Evolutionary conservation across 2,329 filamentous ascomycete genomes (phyloP), one percentile per base, ranked within the genome.

Genomic region (Fusarium incarnatum): DNA sequence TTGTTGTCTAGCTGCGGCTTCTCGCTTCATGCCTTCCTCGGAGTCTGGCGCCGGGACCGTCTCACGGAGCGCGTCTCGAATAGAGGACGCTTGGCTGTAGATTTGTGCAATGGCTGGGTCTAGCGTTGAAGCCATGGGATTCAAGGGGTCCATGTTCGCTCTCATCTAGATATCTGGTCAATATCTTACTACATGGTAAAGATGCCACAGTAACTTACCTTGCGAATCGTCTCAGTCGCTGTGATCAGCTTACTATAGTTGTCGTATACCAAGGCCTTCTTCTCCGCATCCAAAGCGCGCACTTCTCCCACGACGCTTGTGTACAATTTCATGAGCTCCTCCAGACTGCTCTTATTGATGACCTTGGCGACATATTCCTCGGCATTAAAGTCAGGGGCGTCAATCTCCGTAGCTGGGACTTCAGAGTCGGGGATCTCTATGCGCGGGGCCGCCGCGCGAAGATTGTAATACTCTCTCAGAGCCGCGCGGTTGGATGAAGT

Each of bases 191-290:
- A 18, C 22, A 23, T n/a, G 18, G 18, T 27, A 10, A 15, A 16
- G 11, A 11, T 32, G 34, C 7, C 20, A 22, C 20, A 5, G 13
- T 6, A 28, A 20, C 50, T 11, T 73, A 89, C 88, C 82, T 93
- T 94, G 52, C 92, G 88, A 76, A 99, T 99, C 5, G 95, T 98
- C 80, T 97, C 95, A 13, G 97, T 98, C 2, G 96, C 96, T n/a
- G 91, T 89, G 72, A 99, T 98, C 72, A 99, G 83, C 82, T 98
- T 98, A 73, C 92, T 96, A 80, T 98, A 99, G 78, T 99, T 99
- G 79, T 99, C 95, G 79, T 99, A 99, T 7, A 99, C 96, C 67
- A 99, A 83, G 3, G 95, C 94, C 82, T 99, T 99, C 80, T 96
- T 92, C 85, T 99, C 96, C 25, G 95, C 95, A 76, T 98, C 96